Evolutionary conservation across 495 filamentous ascomycete genomes (phyloP), one percentile per base, ranked within the genome.

Genomic region (Podospora tetraspora): DNA sequence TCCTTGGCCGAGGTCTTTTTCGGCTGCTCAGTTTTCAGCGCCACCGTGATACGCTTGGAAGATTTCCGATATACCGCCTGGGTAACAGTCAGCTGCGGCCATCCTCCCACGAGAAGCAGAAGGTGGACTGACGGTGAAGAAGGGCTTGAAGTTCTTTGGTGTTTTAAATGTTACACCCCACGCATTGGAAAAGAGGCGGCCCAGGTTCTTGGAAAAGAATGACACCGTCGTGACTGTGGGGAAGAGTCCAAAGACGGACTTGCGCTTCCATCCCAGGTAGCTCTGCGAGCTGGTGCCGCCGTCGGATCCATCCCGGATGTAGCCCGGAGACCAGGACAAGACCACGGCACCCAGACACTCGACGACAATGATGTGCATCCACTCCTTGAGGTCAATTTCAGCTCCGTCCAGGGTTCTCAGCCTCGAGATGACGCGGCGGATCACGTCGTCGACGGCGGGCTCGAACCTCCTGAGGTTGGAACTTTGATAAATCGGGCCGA

Each of bases 311-410:
- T 72, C 66, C 8, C 70, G 58, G 32, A 81, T 75, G 30, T 80
- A 78, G 0, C 74, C 72, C 0, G 80, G 80, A 0, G 79, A 78
- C 80, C 80, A 82, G n/a, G 75, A 73, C 0, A 82, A 66, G 0
- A 81, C 79, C 3, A 79, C 76, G 0, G 77, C 78, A 0, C 78
- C 78, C 1, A 82, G 73, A 30, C 76, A 80, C 37, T 82, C 80
- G 21, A 82, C 80, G 5, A 74, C 76, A 7, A 79, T 66, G 62
- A 82, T 75, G 68, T 82, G 80, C 74, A 82, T 75, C 79, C 80
- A 82, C 34, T 79, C 72, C 57, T 77, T 78, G 21, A 81, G 63
- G 32, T 81, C 79, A 0, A 80, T 56, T 23, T 78, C 76, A 23
- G 69, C 59, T 0, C 77, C 80, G 2, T 74, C 59, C 0, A 78